Evolutionary conservation across 2,329 filamentous ascomycete genomes (phyloP), one percentile per base, ranked within the genome.

Genomic region (Calonectria pseudoreteaudii): DNA sequence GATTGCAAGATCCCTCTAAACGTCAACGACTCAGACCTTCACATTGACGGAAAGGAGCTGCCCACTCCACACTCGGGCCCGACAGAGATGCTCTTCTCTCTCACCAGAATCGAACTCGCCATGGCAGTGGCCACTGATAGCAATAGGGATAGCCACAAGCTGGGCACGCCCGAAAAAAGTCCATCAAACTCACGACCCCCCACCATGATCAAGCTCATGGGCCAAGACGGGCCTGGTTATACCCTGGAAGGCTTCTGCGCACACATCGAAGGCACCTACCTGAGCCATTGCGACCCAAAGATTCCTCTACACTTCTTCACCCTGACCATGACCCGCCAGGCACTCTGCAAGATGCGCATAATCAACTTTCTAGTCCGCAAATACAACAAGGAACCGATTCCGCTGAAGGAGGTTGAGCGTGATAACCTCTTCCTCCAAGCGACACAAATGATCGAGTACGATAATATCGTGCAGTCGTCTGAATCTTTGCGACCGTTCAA

Each of bases 221-320:
- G 88, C 66, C 87, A 89, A 60, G 86, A 87, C 56, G 86, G 88
- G 4, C 86, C 89, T 5, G 78, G 83, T 0, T 87, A 86, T 73
- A 89, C 90, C 31, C 83, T 91, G 2, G 88, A 90, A 58, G 86
- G 85, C 16, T 91, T 90, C 79, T 88, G 87, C 69, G 84, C 85
- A 31, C 88, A 91, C 72, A 88, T 92, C 28, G 90, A 92, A 75
- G 86, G 86, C 60, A 87, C 85, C 2, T 92, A 92, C 78, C 85
- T 92, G 34, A 86, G 85, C 53, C 86, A 88, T 64, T 92, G 90
- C 77, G 90, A 92, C 75, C 84, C 87, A 47, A 90, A 90, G 78
- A 89, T 92, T 11, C 90, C 91, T 1, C 81, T 92, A 16, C 90
- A 92, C 74, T 88, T 89, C 75, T 91, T 92, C 77, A 91, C 90